phyloP scores from a whole-genome alignment of 305 asterid genomes.

The Solanum hybrid region DNA sequence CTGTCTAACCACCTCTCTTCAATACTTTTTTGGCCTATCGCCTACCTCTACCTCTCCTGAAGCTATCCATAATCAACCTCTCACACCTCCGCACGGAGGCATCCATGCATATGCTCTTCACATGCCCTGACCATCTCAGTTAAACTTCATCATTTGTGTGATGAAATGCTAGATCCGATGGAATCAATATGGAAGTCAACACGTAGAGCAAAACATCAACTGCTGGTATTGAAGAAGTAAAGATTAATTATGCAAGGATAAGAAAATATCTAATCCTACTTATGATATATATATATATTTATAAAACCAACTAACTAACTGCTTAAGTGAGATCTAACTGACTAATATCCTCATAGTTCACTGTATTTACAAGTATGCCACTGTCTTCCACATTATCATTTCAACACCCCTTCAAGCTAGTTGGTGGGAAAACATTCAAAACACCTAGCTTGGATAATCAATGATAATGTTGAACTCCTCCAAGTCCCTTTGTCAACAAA shows the following conservation, averaged over 20 bases:
- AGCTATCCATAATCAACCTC: background rate
- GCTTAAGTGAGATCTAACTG: background rate
- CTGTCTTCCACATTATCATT: background rate
- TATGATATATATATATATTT: background rate
- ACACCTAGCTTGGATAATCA: background rate
- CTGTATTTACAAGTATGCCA: background rate
- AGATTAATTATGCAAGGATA: background rate
- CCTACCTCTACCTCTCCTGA: background rate
- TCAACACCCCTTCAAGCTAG: background rate
- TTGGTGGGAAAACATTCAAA: background rate
- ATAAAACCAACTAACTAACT: background rate
- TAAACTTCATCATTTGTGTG: background rate
- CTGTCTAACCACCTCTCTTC: background rate
- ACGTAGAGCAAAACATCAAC: background rate
- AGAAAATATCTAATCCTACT: background rate
- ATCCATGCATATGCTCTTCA: background rate
- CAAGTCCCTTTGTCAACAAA: background rate
- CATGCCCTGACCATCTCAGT: background rate
- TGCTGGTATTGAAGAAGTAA: background rate
- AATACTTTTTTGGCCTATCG: background rate
- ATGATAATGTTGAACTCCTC: background rate
- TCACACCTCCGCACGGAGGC: background rate
- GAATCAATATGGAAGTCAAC: background rate
- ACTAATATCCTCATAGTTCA: background rate
- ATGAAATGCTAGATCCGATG: background rate